Conservation (phyloP, 2,329 filamentous ascomycete genomes). For the Beauveria caledonica region DNA sequence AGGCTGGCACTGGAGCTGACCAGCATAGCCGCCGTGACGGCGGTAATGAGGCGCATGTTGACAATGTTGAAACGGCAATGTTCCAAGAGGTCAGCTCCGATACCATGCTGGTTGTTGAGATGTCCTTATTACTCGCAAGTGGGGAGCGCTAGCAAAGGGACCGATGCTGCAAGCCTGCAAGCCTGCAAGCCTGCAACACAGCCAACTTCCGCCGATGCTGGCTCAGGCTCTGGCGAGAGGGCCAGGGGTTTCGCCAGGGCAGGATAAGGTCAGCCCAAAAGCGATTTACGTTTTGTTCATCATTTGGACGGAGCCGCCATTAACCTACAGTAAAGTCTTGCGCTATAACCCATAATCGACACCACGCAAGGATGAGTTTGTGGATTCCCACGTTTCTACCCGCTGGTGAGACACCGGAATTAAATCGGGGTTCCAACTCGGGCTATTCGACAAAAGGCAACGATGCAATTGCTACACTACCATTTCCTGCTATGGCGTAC, state of each 20-base stretch:
- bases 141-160: slow-evolving; percentile 6
- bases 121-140: slow-evolving; percentile 3
- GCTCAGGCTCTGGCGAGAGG: not conserved
- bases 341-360: too few relatives aligned
- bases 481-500: too few relatives aligned
- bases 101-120: not conserved
- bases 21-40: not conserved
- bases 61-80: not conserved
- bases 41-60: not conserved
- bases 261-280: not conserved
- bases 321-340: not conserved
- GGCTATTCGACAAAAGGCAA: too few relatives aligned
- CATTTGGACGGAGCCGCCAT: not conserved
- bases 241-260: not conserved
- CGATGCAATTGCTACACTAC: too few relatives aligned
- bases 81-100: not conserved
- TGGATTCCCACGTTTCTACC: not conserved
- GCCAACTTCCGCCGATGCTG: not conserved
- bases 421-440: not conserved
- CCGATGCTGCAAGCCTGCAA: too few relatives aligned
- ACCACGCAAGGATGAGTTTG: not conserved
- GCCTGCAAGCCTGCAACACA: too few relatives aligned
- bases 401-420: not conserved
- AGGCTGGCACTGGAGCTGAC: not conserved
- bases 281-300: too few relatives aligned